Conservation (phyloP, 2,329 filamentous ascomycete species). For the Escovopsis weberi region DNA sequence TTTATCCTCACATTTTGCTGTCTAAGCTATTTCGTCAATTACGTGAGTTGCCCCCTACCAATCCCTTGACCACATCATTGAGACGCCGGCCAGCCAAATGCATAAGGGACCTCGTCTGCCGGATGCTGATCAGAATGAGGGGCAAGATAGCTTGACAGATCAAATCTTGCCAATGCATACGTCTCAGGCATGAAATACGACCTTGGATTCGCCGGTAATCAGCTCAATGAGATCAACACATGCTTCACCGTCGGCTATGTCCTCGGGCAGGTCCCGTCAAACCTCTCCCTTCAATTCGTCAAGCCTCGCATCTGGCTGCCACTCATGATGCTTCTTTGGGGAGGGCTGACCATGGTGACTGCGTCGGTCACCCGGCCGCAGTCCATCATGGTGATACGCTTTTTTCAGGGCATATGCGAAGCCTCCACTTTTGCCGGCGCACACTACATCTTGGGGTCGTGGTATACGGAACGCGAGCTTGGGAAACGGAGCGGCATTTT, state of each 20-base stretch:
- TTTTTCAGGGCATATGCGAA: constrained; percentile 24
- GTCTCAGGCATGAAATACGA: constrained; percentile 34
- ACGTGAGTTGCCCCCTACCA: constrained; percentile 20
- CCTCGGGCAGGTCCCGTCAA: constrained; percentile 46
- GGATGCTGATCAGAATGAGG: no score
- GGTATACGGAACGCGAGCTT: constrained; percentile 47
- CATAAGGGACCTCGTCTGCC: not conserved
- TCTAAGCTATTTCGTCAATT: constrained; percentile 40
- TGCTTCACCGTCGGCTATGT: constrained; percentile 25
- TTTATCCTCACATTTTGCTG: constrained; percentile 52
- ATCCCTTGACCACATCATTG: not conserved
- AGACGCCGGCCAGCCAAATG: not conserved
- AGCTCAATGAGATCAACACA: constrained; percentile 23
- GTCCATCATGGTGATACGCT: constrained; percentile 24
- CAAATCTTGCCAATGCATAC: constrained; percentile 24
- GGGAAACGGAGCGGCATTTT: constrained; percentile 51
- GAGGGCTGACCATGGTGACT: constrained; percentile 43
- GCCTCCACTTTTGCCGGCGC: constrained; percentile 26
- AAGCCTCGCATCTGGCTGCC: constrained; percentile 51
- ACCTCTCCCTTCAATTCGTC: constrained; percentile 47
- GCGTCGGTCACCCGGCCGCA: constrained; percentile 23
- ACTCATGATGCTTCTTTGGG: constrained; percentile 49
- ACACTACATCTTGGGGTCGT: constrained; percentile 32
- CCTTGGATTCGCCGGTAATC: constrained; percentile 29
- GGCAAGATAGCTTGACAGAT: constrained; percentile 19